Conservation (phyloP, 139 green algal genomes). For the Chlamydomonas incerta region DNA sequence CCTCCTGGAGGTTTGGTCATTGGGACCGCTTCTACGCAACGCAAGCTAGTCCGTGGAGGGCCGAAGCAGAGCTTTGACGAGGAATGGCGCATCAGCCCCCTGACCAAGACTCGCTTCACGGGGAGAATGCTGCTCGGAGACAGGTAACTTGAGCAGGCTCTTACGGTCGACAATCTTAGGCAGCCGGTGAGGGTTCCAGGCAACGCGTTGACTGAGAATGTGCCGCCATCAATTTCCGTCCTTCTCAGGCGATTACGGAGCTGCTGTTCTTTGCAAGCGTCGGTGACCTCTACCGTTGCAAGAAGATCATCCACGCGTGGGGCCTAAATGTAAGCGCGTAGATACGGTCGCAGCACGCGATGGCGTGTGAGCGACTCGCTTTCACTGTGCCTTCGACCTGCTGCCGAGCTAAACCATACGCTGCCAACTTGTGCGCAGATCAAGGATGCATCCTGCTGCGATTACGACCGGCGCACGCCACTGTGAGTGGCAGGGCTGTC, state of each 20-base stretch:
- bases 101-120: conserved; percentile 33
- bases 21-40: no score
- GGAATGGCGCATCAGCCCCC: background rate
- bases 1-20: no score
- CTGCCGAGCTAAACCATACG: no score
- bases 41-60: no score
- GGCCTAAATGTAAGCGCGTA: conserved; percentile 67
- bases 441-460: conserved; percentile 66
- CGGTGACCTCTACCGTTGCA: conserved; percentile 85
- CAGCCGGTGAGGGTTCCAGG: background rate
- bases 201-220: background rate
- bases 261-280: conserved; percentile 92
- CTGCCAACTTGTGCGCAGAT: background rate
- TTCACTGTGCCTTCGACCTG: no score
- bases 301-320: conserved; percentile 82
- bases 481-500: conserved; percentile 69
- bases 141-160: background rate
- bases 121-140: conserved; percentile 28
- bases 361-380: background rate
- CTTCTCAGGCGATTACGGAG: conserved; percentile 83
- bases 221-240: background rate
- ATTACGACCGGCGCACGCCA: conserved; percentile 89
- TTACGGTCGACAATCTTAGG: background rate
- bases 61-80: no score
- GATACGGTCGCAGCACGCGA: background rate